phyloP scores from a whole-genome alignment of 31 red algal genomes.

The Endocladia muricata region DNA sequence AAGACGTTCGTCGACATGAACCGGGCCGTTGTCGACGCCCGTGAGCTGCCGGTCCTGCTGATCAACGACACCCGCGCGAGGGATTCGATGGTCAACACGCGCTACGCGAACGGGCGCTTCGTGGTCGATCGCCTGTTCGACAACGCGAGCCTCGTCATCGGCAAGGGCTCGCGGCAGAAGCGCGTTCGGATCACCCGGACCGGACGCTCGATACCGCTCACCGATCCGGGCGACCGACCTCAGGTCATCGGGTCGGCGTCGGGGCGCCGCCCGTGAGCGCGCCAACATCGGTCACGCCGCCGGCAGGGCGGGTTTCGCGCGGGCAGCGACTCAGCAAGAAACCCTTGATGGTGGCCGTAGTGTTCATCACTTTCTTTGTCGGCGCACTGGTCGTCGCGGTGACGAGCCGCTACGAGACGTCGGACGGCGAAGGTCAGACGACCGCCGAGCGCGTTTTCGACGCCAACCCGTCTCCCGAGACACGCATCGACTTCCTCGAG shows the following conservation, averaged over 20 bases:
- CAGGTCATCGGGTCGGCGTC: no score
- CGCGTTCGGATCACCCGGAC: background rate
- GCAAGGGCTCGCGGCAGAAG: background rate
- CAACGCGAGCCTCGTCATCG: background rate
- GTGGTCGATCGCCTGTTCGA: conserved; percentile 1
- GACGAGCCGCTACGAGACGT: no score
- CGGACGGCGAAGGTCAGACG: background rate
- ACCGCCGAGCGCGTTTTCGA: background rate
- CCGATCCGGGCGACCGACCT: no score
- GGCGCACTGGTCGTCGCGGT: background rate
- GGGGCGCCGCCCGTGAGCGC: no score
- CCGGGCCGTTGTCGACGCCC: background rate
- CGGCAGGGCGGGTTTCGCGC: no score
- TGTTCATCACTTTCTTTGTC: background rate
- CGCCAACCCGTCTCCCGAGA: background rate
- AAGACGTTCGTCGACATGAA: conserved; percentile 2
- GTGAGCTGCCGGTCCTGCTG: background rate
- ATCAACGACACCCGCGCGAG: background rate
- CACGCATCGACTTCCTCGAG: background rate
- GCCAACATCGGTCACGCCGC: no score
- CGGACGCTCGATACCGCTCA: no score
- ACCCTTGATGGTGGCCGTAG: background rate
- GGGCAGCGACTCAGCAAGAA: background rate
- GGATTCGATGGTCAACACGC: background rate
- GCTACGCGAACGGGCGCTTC: background rate